Conservation (phyloP, 495 filamentous ascomycete genomes). For the Delitschia confertaspora region DNA sequence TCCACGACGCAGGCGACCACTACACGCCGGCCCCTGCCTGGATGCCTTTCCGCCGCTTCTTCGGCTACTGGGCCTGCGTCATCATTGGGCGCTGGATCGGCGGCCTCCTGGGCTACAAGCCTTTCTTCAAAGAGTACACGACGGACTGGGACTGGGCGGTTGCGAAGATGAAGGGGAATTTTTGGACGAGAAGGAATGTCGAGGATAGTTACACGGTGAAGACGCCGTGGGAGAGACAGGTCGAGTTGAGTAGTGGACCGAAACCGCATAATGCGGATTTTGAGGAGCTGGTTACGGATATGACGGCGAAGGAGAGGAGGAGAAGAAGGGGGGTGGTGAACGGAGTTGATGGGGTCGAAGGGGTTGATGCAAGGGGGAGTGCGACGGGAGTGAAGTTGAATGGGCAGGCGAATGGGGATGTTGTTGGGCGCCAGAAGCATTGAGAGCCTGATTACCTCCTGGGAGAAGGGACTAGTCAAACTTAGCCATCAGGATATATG, state of each 20-base stretch:
- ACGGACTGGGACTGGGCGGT: slow-evolving; percentile 43
- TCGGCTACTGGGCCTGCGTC: slow-evolving; percentile 34
- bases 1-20: slow-evolving; percentile 42
- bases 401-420: no score
- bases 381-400: not conserved
- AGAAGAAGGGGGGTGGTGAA: no score
- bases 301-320: not conserved
- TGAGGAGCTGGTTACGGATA: not conserved
- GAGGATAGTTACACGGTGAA: not conserved
- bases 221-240: not conserved
- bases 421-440: no score
- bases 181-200: not conserved
- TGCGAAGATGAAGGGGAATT: not conserved
- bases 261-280: not conserved
- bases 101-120: slow-evolving; percentile 44
- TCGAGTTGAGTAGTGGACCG: not conserved
- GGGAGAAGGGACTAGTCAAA: no score
- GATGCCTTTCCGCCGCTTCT: slow-evolving; percentile 39
- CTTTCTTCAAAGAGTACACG: slow-evolving; percentile 44
- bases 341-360: not conserved
- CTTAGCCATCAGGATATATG: no score
- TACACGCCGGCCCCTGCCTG: slow-evolving; percentile 41
- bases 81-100: slow-evolving; percentile 45
- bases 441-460: no score
- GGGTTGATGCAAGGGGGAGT: not conserved